Evolutionary conservation across 2,329 filamentous ascomycete genomes (phyloP).

Genomic region (Emergomyces pasteurianus): DNA sequence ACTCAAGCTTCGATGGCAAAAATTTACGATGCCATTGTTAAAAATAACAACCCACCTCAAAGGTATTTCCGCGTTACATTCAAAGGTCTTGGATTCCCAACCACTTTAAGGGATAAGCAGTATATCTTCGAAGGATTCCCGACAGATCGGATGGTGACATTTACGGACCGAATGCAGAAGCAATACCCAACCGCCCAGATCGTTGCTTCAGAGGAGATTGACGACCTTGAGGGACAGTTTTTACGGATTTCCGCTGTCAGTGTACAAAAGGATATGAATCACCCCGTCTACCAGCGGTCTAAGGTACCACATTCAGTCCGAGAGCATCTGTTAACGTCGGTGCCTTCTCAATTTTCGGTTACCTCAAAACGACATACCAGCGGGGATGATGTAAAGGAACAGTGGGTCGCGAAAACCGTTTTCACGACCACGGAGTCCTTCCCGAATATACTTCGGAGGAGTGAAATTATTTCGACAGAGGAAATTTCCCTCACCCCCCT

Average conservation of each 20-base stretch:
- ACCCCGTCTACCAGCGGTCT: slow-evolving; percentile 80
- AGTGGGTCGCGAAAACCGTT: slow-evolving; percentile 71
- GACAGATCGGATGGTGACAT: slow-evolving; percentile 64
- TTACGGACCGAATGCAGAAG: slow-evolving; percentile 84
- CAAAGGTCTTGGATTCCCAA: slow-evolving; percentile 77
- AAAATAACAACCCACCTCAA: slow-evolving; percentile 63
- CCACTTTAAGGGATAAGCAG: slow-evolving; percentile 71
- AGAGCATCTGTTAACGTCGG: slow-evolving; percentile 72
- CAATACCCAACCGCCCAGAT: slow-evolving; percentile 80
- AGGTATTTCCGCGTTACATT: slow-evolving; percentile 90
- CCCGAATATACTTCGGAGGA: slow-evolving; percentile 79
- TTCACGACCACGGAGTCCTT: slow-evolving; percentile 78
- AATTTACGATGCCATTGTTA: slow-evolving; percentile 79
- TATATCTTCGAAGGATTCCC: slow-evolving; percentile 80
- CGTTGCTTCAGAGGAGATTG: slow-evolving; percentile 54
- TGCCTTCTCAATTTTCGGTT: slow-evolving; percentile 67
- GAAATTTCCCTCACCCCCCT: slow-evolving; percentile 59
- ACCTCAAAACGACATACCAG: slow-evolving; percentile 59
- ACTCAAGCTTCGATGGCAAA: slow-evolving; percentile 83
- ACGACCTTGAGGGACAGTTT: slow-evolving; percentile 84
- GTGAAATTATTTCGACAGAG: slow-evolving; percentile 63
- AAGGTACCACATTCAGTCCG: slow-evolving; percentile 69
- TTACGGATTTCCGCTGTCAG: slow-evolving; percentile 70
- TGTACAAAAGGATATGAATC: slow-evolving; percentile 66
- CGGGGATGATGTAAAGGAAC: slow-evolving; percentile 54